Conservation (phyloP, 2,329 filamentous ascomycete species). For the Aspergillus floridensis region DNA sequence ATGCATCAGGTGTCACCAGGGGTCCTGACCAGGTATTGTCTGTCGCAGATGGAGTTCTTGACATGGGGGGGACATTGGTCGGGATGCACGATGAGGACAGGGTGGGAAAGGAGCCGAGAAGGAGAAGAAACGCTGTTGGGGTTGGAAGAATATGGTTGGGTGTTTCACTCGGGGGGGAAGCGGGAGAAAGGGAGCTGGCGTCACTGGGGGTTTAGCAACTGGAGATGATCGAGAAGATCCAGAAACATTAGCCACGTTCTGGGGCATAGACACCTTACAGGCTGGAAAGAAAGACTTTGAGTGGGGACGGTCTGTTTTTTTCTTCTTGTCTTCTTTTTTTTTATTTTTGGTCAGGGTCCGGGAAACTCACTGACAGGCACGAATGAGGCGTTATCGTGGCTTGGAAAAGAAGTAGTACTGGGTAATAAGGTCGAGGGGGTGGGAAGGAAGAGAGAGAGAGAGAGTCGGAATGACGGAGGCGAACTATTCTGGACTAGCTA, state of each 20-base stretch:
- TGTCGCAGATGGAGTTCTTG: constrained; percentile 45
- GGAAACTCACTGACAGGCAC: neutral
- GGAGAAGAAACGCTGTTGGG: constrained; percentile 13
- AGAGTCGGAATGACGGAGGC: neutral
- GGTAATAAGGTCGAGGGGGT: neutral
- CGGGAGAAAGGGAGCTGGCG: constrained; percentile 24
- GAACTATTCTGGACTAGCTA: neutral
- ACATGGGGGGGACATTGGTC: constrained; percentile 54
- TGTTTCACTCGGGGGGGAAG: constrained; percentile 13
- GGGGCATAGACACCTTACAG: constrained; percentile 31
- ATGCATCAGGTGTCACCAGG: constrained; percentile 47
- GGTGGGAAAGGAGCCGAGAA: constrained; percentile 14
- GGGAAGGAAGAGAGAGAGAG: too few relatives aligned
- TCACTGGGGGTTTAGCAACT: constrained; percentile 21
- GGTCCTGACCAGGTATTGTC: constrained; percentile 41
- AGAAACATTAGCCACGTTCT: constrained; percentile 28
- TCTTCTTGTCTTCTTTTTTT: neutral
- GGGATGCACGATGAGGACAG: constrained; percentile 28
- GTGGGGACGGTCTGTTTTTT: neutral
- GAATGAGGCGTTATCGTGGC: constrained; percentile 7
- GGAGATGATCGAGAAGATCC: constrained; percentile 16
- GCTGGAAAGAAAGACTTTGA: constrained; percentile 17
- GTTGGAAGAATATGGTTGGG: constrained; percentile 17
- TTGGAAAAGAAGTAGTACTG: constrained; percentile 3
- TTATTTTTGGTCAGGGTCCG: neutral